Conservation (phyloP, 2,329 filamentous ascomycete genomes). For the Neonectria faginata region DNA sequence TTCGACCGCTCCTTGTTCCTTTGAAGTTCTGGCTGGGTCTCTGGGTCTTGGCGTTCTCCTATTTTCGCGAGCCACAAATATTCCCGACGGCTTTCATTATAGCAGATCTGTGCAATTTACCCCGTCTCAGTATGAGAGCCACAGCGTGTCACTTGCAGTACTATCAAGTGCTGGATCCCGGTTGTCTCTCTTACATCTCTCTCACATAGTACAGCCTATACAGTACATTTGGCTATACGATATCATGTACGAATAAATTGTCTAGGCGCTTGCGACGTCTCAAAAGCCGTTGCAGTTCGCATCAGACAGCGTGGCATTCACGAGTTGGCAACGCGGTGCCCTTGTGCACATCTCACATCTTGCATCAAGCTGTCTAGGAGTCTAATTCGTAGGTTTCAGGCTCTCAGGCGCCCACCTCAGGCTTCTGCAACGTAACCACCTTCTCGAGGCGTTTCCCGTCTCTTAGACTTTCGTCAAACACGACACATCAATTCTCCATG, state of each 20-base stretch:
- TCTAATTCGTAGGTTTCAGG: not conserved
- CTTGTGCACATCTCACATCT: not conserved
- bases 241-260: not conserved
- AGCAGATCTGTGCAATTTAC: constrained; percentile 1
- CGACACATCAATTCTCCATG: not conserved
- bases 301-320: constrained; percentile 18
- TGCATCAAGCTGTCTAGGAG: not conserved
- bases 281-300: constrained; percentile 8
- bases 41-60: constrained; percentile 1
- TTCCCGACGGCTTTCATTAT: constrained; percentile 13
- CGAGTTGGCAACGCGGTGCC: constrained; percentile 10
- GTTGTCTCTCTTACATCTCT: not conserved
- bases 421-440: not conserved
- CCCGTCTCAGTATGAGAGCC: not conserved
- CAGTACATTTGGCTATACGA: not conserved
- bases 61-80: constrained; percentile 4
- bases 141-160: not conserved
- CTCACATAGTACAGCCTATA: not conserved
- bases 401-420: not conserved
- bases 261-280: constrained; percentile 15
- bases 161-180: not conserved
- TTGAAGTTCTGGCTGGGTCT: not conserved
- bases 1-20: not conserved
- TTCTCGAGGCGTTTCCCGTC: not conserved
- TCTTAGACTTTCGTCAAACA: not conserved